Evolutionary conservation across 2,329 filamentous ascomycete genomes (phyloP).

Genomic region (Aureobasidium subglaciale): DNA sequence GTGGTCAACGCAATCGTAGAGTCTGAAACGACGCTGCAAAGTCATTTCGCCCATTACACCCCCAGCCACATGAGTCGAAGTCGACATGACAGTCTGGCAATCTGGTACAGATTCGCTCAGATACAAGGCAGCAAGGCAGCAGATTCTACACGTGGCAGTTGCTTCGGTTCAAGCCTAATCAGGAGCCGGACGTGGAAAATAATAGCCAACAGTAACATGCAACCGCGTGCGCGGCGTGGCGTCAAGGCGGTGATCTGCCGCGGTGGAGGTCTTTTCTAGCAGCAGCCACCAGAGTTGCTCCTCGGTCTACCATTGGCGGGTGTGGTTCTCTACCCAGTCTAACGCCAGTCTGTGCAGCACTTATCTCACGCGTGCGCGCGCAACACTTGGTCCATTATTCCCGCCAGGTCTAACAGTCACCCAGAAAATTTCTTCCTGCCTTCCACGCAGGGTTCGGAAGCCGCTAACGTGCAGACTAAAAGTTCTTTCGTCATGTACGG

Average conservation of each 20-base stretch:
- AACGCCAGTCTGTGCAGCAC: conserved; percentile 13
- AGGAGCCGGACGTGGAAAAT: not conserved
- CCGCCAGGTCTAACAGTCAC: conserved; percentile 11
- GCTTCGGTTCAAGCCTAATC: conserved; percentile 14
- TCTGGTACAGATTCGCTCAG: not conserved
- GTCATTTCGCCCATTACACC: not conserved
- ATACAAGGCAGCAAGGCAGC: not conserved
- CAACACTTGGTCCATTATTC: conserved; percentile 6
- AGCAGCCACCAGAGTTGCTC: not conserved
- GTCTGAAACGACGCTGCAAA: conserved; percentile 5
- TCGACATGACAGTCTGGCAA: not conserved
- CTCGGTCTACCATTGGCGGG: conserved; percentile 3
- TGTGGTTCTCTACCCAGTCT: not conserved
- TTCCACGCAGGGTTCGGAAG: conserved; percentile 11
- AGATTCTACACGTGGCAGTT: conserved; percentile 8
- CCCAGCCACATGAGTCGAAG: not conserved
- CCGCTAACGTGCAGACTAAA: conserved; percentile 13
- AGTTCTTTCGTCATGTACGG: conserved; percentile 14
- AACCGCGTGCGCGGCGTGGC: conserved; percentile 9
- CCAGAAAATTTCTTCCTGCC: conserved; percentile 12
- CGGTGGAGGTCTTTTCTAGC: not conserved
- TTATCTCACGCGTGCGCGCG: conserved; percentile 8
- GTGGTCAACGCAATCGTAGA: not conserved
- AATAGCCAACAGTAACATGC: conserved; percentile 9
- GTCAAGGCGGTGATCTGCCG: conserved; percentile 12